These are phyloP conservation scores for Aspergillus transmontanensis DNA, from an alignment of 2,329 filamentous ascomycete species.

Conservation along the genomic window DNA sequence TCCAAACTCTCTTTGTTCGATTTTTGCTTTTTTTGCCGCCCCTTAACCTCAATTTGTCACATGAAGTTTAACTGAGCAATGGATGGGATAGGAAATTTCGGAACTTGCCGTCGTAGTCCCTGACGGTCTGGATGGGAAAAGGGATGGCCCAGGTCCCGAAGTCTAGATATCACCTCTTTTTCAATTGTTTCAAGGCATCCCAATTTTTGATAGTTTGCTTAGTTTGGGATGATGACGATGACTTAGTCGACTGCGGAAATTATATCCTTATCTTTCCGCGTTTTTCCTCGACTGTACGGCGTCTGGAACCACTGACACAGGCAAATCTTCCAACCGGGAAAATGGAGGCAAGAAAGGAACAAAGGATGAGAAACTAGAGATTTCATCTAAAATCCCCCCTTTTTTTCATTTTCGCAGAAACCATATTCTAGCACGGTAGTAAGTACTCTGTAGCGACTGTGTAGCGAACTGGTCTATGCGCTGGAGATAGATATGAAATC, in stretches of 20 bases:
- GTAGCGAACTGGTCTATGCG: neutral
- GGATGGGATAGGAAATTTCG: constrained; percentile 1
- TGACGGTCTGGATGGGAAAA: neutral
- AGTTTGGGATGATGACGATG: neutral
- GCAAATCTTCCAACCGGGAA: too few species aligned
- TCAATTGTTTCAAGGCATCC: neutral
- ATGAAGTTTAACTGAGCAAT: neutral
- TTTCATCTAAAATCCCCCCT: neutral
- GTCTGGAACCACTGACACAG: too few species aligned
- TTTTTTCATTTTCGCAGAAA: neutral
- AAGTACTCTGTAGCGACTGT: too few species aligned
- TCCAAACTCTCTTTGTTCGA: neutral
- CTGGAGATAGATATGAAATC: neutral
- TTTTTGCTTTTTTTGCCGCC: neutral
- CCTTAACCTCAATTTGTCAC: neutral
- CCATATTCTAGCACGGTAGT: too few species aligned
- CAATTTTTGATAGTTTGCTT: neutral
- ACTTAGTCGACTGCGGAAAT: neutral
- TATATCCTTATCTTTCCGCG: neutral
- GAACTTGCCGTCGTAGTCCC: neutral
- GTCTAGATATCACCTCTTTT: neutral
- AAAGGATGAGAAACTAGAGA: neutral
- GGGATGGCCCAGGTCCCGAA: neutral
- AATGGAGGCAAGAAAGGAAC: neutral
- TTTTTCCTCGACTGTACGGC: neutral